These are phyloP conservation scores for Botrytis sinoallii DNA, from an alignment of 2,329 filamentous ascomycete genomes.

Conservation along the genomic window DNA sequence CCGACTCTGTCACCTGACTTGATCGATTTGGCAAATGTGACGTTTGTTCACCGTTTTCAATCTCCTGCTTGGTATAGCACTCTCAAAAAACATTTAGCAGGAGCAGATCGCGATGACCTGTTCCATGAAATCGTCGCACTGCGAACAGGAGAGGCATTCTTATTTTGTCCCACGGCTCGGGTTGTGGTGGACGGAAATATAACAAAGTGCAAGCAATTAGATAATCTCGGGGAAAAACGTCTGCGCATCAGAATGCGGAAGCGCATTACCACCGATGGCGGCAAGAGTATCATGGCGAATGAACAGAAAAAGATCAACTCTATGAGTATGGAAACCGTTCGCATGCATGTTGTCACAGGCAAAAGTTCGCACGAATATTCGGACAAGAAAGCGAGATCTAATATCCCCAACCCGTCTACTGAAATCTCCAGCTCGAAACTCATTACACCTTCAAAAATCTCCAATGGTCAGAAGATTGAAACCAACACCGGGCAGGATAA, in stretches of 20 bases:
- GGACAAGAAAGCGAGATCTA: slow-evolving; percentile 1
- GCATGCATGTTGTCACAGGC: neutral
- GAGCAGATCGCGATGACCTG: slow-evolving; percentile 26
- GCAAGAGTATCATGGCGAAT: slow-evolving; percentile 3
- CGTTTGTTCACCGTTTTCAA: slow-evolving; percentile 70
- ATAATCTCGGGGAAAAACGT: slow-evolving; percentile 1
- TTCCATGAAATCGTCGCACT: slow-evolving; percentile 47
- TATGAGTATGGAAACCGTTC: neutral
- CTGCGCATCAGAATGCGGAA: neutral
- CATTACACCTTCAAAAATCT: neutral
- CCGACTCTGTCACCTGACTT: slow-evolving; percentile 67
- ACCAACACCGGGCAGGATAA: neutral
- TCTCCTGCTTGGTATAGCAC: slow-evolving; percentile 56
- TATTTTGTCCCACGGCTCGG: slow-evolving; percentile 47
- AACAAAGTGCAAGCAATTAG: slow-evolving; percentile 39
- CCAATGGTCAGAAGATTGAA: neutral
- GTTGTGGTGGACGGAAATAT: slow-evolving; percentile 38
- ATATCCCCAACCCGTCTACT: neutral
- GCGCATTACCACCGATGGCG: slow-evolving; percentile 7
- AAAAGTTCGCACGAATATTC: slow-evolving; percentile 4
- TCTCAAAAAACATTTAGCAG: slow-evolving; percentile 46
- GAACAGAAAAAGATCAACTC: neutral
- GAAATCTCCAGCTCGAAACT: neutral
- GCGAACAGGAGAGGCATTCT: slow-evolving; percentile 46
- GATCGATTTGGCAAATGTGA: slow-evolving; percentile 69